phyloP scores from a whole-genome alignment of 208 protist genomes.

The Wallacemonas sp. region DNA sequence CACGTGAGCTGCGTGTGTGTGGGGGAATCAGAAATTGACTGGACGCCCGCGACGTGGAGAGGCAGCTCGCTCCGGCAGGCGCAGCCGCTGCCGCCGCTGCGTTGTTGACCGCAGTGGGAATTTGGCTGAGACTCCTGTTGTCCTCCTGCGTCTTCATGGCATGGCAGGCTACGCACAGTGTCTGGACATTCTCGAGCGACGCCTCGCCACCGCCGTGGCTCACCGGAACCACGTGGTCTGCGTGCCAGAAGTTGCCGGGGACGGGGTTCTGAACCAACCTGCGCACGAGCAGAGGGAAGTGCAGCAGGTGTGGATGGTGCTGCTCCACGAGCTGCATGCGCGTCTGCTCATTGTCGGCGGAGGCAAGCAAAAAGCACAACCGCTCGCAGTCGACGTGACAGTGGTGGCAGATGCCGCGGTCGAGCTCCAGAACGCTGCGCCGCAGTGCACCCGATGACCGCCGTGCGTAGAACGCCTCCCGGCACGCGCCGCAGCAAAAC shows the following conservation, averaged over 20 bases:
- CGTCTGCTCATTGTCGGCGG: slow-evolving; percentile 16
- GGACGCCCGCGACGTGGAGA: too few species aligned
- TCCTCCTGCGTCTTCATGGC: slow-evolving; percentile 65
- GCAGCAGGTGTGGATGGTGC: slow-evolving; percentile 59
- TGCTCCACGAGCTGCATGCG: slow-evolving; percentile 33
- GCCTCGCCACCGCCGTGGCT: slow-evolving; percentile 63
- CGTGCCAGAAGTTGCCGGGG: slow-evolving; percentile 80
- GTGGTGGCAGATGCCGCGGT: slow-evolving; percentile 60
- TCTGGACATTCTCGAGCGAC: slow-evolving; percentile 74
- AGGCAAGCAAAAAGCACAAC: slow-evolving; percentile 35
- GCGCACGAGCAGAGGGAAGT: slow-evolving; percentile 55
- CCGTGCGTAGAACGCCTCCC: slow-evolving; percentile 58
- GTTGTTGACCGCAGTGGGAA: neutral
- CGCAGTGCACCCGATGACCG: slow-evolving; percentile 61
- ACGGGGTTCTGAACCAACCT: slow-evolving; percentile 51
- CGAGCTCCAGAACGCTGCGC: slow-evolving; percentile 47
- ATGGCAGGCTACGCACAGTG: slow-evolving; percentile 84
- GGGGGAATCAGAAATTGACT: too few species aligned
- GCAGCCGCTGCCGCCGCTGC: neutral
- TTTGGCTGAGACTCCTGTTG: neutral
- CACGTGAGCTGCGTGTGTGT: too few species aligned
- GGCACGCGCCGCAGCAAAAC: slow-evolving; percentile 75
- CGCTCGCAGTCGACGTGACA: slow-evolving; percentile 76
- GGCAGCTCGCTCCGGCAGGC: too few species aligned
- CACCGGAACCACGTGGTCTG: slow-evolving; percentile 79